Base-by-base conservation (phyloP, 192 early-diverging fungal genomes). In the Dissophora ornata region DNA sequence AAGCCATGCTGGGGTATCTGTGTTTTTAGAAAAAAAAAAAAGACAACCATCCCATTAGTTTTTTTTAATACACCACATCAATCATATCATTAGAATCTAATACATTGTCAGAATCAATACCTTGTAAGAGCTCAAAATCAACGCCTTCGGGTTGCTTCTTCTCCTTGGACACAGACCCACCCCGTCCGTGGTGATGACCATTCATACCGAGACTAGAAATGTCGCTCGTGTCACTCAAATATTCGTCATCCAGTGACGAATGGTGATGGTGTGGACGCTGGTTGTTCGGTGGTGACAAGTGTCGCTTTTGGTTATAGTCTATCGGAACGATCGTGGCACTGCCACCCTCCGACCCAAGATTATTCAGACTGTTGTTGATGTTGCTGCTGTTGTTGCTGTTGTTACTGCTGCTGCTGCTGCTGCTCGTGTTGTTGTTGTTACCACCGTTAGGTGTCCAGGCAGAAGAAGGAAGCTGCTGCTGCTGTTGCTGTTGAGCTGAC, bases 1-100 rank as follows among this genome's bases (percentile, higher is more conserved):
- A 63, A 99, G 86, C 97, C 97, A 99, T 45, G 88, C 86, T 11
- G 96, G 94, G 74, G 97, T 94, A 83, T 99, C 97, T 86, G 25
- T 29, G 6, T 21, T 30, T 21, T 2, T 9, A 66, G 21, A 16
- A 42, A 33, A 25, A 32, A 24, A 53, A 59, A 45, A 42, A 45
- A 16, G n/a, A 36, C 2, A 32, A 26, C 21, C 13, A n/a, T 38
- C 13, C 4, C 16, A 19, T 0, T 8, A n/a, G 0, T 57, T 42
- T 0, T 24, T 36, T 7, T 40, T 5, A 25, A 18, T 28, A 9
- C 45, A 51, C 24, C 9, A 8, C 49, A 51, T 51, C 30, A n/a
- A n/a, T n/a, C n/a, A n/a, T n/a, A n/a, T n/a, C n/a, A n/a, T n/a
- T n/a, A n/a, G n/a, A n/a, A n/a, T n/a, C n/a, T n/a, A n/a, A n/a